Evolutionary conservation across 306 rosid species (phyloP).

Genomic region (Cucurbita moschata): DNA sequence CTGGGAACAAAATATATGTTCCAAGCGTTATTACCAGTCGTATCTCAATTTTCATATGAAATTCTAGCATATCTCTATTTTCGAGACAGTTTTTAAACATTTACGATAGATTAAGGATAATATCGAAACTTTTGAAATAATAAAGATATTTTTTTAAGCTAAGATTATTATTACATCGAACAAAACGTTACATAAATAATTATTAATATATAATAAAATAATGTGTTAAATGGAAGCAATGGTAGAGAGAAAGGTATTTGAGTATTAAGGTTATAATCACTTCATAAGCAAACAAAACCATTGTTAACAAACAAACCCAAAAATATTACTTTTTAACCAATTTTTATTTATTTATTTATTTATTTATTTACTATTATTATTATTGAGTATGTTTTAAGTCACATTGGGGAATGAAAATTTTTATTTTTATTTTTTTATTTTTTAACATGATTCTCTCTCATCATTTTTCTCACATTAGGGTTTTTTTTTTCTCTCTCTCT

Average conservation of each 20-base stretch:
- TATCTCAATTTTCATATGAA: no score
- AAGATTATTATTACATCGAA: no score
- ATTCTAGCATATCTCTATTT: no score
- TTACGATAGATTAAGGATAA: no score
- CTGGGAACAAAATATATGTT: no score
- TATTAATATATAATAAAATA: neutral
- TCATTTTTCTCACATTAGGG: constrained; percentile 15
- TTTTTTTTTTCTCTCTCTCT: no score
- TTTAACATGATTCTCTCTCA: constrained; percentile 5
- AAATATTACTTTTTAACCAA: constrained; percentile 44
- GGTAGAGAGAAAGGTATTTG: constrained; percentile 25
- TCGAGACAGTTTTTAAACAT: no score
- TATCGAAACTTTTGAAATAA: no score
- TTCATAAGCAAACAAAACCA: constrained; percentile 49
- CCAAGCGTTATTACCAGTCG: no score
- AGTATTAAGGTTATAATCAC: constrained; percentile 28
- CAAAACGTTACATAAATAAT: neutral
- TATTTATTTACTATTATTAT: no score
- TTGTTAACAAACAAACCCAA: constrained; percentile 18
- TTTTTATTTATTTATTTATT: neutral
- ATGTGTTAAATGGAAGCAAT: constrained; percentile 36
- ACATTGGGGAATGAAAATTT: constrained; percentile 26
- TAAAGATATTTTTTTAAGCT: no score
- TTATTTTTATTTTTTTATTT: no score
- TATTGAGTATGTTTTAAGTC: constrained; percentile 53